Base-by-base conservation (phyloP, 306 rosid genomes). In the Castanopsis chinensis region DNA sequence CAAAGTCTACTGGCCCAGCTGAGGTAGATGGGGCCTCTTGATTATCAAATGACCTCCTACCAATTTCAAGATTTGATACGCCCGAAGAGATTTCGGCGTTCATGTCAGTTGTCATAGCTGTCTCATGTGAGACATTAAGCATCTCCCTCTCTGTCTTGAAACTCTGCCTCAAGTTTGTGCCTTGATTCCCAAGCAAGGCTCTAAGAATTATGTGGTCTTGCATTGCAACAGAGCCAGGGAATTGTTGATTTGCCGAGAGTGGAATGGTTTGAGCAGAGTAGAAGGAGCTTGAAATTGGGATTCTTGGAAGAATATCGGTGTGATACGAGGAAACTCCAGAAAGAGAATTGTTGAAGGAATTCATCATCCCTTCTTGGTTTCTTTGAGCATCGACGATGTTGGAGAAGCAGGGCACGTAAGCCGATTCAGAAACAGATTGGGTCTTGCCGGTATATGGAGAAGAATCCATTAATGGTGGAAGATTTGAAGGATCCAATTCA, bases 371-470 rank as follows among this genome's bases (percentile, higher is more conserved):
- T 71, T 71, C 78, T 71, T 80, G 96, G 87, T 88, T 88, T 83
- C 90, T 86, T 56, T 75, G 92, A 83, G 84, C 82, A 84, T 87
- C 86, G 72, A 87, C 73, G 78, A 86, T 82, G 85, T 83, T 91
- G 99, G 99, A 96, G 99, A 96, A 96, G 99, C 99, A 96, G 99
- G 99, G 91, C 99, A 96, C 99, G 99, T 93, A 85, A 78, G 76
- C 75, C 60, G 90, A 83, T 71, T 86, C 92, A 17, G 43, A 61
- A 19, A 72, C 51, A 1, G 84, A 76, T 72, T 86, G 92, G 52
- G 83, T 74, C 19, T 87, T 88, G 18, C 61, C 79, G 60, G 64
- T 51, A 35, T 84, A 92, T 59, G 89, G 81, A 1, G 93, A 85
- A 8, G 94, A 82, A 72, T 92, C 97, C 49, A 87, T 84, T 56